phyloP scores from a whole-genome alignment of 2,329 filamentous ascomycete species.

The Cladosporium halotolerans region DNA sequence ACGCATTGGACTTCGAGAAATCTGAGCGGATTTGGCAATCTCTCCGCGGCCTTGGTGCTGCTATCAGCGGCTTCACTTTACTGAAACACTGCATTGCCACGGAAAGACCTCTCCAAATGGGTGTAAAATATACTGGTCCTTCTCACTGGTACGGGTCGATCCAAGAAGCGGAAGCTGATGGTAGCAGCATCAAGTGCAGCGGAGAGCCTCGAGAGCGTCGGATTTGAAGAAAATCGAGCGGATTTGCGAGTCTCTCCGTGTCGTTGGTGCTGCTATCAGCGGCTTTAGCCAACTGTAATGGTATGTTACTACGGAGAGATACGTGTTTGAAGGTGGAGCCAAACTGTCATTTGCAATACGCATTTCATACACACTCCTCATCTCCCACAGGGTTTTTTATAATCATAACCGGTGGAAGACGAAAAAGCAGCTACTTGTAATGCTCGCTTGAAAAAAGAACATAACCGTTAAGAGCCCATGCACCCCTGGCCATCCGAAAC shows the following conservation, averaged over 20 bases:
- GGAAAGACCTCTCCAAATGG: too few species aligned
- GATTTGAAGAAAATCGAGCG: too few species aligned
- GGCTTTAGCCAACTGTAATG: not conserved
- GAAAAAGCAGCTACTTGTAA: slow-evolving; percentile 9
- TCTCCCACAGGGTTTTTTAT: slow-evolving; percentile 7
- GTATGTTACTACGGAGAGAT: not conserved
- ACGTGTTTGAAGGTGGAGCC: not conserved
- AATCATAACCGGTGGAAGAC: slow-evolving; percentile 5
- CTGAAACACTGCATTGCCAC: not conserved
- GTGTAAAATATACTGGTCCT: too few species aligned
- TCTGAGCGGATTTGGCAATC: not conserved
- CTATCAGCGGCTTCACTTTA: not conserved
- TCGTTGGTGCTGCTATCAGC: not conserved
- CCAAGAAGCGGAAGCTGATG: not conserved
- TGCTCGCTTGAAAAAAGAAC: slow-evolving; percentile 14
- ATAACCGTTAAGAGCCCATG: slow-evolving; percentile 16
- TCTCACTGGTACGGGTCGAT: not conserved
- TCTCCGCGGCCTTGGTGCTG: not conserved
- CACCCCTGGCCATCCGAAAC: slow-evolving; percentile 12
- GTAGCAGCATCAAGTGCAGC: not conserved
- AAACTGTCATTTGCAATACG: slow-evolving; percentile 6
- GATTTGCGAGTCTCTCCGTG: not conserved
- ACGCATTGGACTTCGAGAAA: too few species aligned
- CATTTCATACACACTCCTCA: slow-evolving; percentile 10
- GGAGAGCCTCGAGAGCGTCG: too few species aligned